A percentile compares a stretch with the other conserved stretches of the same genome.
phyloP scores from a whole-genome alignment of 164 flowering plant genomes.

The Magnolia officinalis region DNA sequence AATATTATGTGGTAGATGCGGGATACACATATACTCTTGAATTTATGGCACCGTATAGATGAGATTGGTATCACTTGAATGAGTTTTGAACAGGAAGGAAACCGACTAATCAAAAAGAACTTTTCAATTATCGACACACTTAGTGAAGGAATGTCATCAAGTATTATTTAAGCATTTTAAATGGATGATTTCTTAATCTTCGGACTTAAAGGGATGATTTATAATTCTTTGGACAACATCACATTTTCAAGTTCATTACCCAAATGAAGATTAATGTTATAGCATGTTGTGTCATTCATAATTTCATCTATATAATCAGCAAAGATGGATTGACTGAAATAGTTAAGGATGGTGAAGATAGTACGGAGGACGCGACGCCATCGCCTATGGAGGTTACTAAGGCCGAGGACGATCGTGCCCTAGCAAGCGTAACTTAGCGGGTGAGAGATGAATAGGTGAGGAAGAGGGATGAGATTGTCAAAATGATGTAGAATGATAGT shows the following conservation, averaged over 20 bases:
- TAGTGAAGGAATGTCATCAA: slow-evolving; percentile 44
- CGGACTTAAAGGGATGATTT: slow-evolving; percentile 41
- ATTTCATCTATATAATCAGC: neutral
- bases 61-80: slow-evolving; percentile 27
- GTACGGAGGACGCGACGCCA: no score
- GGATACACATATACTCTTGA: slow-evolving; percentile 57
- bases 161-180: slow-evolving; percentile 45
- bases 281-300: neutral
- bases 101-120: slow-evolving; percentile 59
- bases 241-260: slow-evolving; percentile 63
- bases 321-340: no score
- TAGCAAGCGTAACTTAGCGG: no score
- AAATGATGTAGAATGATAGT: no score
- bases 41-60: slow-evolving; percentile 55
- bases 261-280: slow-evolving; percentile 52
- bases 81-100: slow-evolving; percentile 29
- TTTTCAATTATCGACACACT: slow-evolving; percentile 71
- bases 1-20: slow-evolving; percentile 60
- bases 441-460: no score
- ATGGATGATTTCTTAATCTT: slow-evolving; percentile 62
- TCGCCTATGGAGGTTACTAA: no score
- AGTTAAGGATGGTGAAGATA: no score
- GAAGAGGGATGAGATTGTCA: no score
- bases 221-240: slow-evolving; percentile 71
- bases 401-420: no score